These are phyloP conservation scores for Nectriaceae sp. DNA, from an alignment of 2,329 filamentous ascomycete species.

Conservation along the genomic window DNA sequence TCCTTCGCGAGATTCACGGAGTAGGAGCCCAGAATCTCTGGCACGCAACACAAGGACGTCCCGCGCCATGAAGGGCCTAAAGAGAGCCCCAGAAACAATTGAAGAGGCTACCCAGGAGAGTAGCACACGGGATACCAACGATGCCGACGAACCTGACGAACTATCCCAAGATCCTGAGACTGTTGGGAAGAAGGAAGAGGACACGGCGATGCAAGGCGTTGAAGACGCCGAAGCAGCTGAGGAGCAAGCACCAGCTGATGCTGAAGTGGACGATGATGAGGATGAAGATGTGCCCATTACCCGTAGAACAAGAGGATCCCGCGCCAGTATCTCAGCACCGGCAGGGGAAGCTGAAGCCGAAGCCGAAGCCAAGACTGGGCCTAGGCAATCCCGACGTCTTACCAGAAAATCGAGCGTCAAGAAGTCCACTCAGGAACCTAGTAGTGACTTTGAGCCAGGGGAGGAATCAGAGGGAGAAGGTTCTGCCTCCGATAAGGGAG, in stretches of 20 bases:
- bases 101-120: conserved; percentile 58
- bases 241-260: conserved; percentile 31
- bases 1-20: conserved; percentile 51
- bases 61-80: conserved; percentile 53
- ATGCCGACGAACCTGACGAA: conserved; percentile 41
- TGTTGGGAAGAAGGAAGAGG: conserved; percentile 30
- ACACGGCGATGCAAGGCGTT: conserved; percentile 32
- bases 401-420: conserved; percentile 47
- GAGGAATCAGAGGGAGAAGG: conserved; percentile 58
- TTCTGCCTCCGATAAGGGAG: conserved; percentile 42
- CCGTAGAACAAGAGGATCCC: conserved; percentile 45
- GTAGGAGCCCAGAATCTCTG: conserved; percentile 56
- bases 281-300: conserved; percentile 52
- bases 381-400: conserved; percentile 44
- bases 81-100: conserved; percentile 49
- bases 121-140: conserved; percentile 37
- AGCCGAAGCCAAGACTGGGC: too few relatives aligned
- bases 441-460: conserved; percentile 63
- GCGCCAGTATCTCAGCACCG: conserved; percentile 32
- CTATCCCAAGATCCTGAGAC: conserved; percentile 35
- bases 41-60: conserved; percentile 46
- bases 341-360: conserved; percentile 33
- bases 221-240: conserved; percentile 31
- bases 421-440: conserved; percentile 53
- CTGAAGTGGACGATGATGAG: conserved; percentile 42